Evolutionary conservation across 1,139 yeast species (phyloP).

Genomic region (Blastobotrys illinoisensis): DNA sequence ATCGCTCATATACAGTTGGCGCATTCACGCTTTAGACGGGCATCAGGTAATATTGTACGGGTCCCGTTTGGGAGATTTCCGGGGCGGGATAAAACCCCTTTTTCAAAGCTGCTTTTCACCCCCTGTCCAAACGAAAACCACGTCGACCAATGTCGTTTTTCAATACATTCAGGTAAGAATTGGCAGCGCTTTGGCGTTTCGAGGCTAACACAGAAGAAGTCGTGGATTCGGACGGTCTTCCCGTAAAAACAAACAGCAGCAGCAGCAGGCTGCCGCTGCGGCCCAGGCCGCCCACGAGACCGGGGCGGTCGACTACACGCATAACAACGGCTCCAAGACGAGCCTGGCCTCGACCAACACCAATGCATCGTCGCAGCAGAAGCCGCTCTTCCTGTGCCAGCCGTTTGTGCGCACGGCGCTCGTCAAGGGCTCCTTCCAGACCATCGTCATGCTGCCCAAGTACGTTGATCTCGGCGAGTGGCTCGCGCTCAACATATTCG

Average conservation of each 20-base stretch:
- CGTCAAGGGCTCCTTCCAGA: slow-evolving; percentile 95
- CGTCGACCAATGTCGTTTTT: slow-evolving; percentile 37
- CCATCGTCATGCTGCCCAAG: slow-evolving; percentile 91
- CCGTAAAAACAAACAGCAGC: slow-evolving; percentile 39
- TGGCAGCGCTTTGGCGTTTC: neutral
- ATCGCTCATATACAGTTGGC: too few relatives aligned
- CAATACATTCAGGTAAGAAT: slow-evolving; percentile 40
- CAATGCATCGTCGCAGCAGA: slow-evolving; percentile 15
- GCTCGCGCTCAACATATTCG: slow-evolving; percentile 91
- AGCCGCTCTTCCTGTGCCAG: slow-evolving; percentile 75
- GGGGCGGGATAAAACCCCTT: neutral
- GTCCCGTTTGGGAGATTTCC: neutral
- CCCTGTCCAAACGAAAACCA: neutral
- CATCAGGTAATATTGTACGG: neutral
- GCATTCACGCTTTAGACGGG: too few relatives aligned
- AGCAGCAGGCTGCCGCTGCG: slow-evolving; percentile 2
- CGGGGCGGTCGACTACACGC: neutral
- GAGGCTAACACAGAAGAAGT: slow-evolving; percentile 36
- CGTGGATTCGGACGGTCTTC: slow-evolving; percentile 54
- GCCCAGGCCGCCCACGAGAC: neutral
- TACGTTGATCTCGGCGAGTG: slow-evolving; percentile 94
- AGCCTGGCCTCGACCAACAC: slow-evolving; percentile 10
- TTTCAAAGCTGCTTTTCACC: neutral
- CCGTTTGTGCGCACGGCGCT: slow-evolving; percentile 92
- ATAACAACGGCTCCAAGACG: slow-evolving; percentile 3